Conservation (phyloP, 2,329 filamentous ascomycete genomes). For the Cladophialophora immunda region DNA sequence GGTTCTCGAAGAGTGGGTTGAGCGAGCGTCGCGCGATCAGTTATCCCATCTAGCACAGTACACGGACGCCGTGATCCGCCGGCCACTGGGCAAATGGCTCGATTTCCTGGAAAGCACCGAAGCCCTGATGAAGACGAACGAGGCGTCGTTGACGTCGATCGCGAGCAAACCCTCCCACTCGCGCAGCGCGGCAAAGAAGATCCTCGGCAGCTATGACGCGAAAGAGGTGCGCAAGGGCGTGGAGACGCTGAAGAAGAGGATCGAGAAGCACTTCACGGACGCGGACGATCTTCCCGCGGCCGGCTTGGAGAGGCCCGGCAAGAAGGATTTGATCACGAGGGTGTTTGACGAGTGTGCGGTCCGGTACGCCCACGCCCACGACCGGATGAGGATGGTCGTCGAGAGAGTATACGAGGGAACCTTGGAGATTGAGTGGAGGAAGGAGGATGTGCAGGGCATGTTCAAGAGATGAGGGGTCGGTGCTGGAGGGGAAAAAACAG, state of each 20-base stretch:
- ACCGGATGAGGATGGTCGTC: slow-evolving; percentile 57
- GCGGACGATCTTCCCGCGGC: slow-evolving; percentile 74
- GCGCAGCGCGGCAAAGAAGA: slow-evolving; percentile 83
- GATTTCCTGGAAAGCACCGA: slow-evolving; percentile 93
- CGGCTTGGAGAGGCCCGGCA: slow-evolving; percentile 44
- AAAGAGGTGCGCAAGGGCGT: slow-evolving; percentile 91
- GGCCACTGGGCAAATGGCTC: slow-evolving; percentile 82
- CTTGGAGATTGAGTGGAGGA: slow-evolving; percentile 58
- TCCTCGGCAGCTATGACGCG: slow-evolving; percentile 79
- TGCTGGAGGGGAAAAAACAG: too few relatives aligned
- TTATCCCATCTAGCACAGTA: slow-evolving; percentile 88
- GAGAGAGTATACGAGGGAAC: slow-evolving; percentile 53
- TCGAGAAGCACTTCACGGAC: slow-evolving; percentile 97
- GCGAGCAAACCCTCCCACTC: slow-evolving; percentile 84
- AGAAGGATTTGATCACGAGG: slow-evolving; percentile 65
- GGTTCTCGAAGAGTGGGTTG: slow-evolving; percentile 83
- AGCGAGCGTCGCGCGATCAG: slow-evolving; percentile 79
- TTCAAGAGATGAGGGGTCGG: slow-evolving; percentile 56
- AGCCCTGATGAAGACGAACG: slow-evolving; percentile 60
- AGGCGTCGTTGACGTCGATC: slow-evolving; percentile 65
- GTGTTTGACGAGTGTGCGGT: slow-evolving; percentile 68
- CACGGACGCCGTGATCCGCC: slow-evolving; percentile 83
- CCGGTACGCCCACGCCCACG: slow-evolving; percentile 63
- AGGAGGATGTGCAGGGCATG: slow-evolving; percentile 54
- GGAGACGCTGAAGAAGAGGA: slow-evolving; percentile 84